Evolutionary conservation across 2,329 filamentous ascomycete genomes (phyloP).

Genomic region (Aspergillus cejpii): DNA sequence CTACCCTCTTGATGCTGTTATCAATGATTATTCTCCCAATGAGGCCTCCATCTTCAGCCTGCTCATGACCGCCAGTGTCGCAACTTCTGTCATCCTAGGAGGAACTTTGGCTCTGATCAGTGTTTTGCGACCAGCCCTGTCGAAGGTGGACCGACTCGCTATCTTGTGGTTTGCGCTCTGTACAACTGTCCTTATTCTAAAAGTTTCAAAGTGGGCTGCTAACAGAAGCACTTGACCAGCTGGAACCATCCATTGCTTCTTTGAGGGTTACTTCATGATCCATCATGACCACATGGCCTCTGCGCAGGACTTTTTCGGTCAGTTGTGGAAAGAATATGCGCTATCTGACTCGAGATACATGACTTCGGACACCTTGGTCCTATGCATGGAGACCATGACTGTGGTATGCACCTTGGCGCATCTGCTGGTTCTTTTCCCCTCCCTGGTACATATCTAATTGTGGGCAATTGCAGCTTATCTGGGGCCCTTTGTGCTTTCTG

Average conservation of each 20-base stretch:
- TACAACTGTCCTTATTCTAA: conserved; percentile 33
- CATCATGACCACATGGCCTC: conserved; percentile 61
- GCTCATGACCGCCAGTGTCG: conserved; percentile 53
- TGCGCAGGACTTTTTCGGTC: conserved; percentile 66
- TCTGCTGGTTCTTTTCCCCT: neutral
- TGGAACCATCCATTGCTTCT: conserved; percentile 62
- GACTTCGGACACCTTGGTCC: conserved; percentile 71
- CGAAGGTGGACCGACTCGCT: conserved; percentile 50
- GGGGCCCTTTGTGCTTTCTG: conserved; percentile 56
- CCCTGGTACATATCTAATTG: conserved; percentile 2
- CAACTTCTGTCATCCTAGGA: conserved; percentile 53
- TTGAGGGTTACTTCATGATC: conserved; percentile 76
- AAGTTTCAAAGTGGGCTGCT: neutral
- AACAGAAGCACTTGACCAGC: conserved; percentile 24
- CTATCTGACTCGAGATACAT: conserved; percentile 82
- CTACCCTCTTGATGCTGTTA: conserved; percentile 58
- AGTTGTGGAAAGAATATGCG: conserved; percentile 90
- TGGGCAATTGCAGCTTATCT: conserved; percentile 42
- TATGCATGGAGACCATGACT: conserved; percentile 82
- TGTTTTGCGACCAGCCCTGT: conserved; percentile 48
- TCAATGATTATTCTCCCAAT: conserved; percentile 62
- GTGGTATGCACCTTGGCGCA: conserved; percentile 49
- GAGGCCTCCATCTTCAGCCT: conserved; percentile 54
- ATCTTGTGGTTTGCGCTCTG: conserved; percentile 73
- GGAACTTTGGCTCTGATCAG: conserved; percentile 51